These are phyloP conservation scores for Geotrichum aggregatum DNA, from an alignment of 1,139 yeast species.

Conservation along the genomic window DNA sequence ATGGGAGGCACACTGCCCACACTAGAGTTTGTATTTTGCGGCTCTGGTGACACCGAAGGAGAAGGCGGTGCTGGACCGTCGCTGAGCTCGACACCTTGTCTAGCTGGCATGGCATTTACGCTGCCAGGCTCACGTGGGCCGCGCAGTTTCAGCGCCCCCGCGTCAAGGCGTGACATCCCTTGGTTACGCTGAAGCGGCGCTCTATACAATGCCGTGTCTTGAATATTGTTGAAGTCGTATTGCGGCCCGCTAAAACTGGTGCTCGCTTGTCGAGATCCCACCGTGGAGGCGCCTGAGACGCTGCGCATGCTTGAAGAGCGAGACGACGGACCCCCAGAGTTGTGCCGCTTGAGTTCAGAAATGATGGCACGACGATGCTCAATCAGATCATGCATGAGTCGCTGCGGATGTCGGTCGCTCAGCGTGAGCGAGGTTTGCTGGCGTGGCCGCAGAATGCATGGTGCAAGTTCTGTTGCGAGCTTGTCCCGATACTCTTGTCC, in stretches of 20 bases:
- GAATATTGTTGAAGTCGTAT: not conserved
- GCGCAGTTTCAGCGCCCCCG: conserved; percentile 8
- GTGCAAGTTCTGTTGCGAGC: conserved; percentile 63
- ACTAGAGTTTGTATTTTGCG: not conserved
- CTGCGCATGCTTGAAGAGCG: not conserved
- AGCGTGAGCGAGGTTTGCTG: conserved; percentile 44
- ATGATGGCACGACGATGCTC: conserved; percentile 41
- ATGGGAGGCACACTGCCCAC: not conserved
- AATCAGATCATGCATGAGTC: conserved; percentile 60
- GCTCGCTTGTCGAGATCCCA: not conserved
- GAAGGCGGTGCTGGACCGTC: conserved; percentile 1
- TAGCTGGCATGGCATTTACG: not conserved
- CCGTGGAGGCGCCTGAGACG: not conserved
- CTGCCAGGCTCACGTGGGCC: conserved; percentile 1
- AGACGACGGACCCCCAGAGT: not conserved
- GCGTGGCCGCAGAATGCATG: conserved; percentile 58
- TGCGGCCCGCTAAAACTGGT: not conserved
- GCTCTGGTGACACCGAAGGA: not conserved
- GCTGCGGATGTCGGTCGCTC: conserved; percentile 57
- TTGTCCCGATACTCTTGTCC: conserved; percentile 45
- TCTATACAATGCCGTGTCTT: conserved; percentile 4
- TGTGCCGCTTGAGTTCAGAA: conserved; percentile 12
- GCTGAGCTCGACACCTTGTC: not conserved
- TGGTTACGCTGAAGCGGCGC: conserved; percentile 2
- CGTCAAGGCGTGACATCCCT: not conserved